phyloP scores from a whole-genome alignment of 2,329 filamentous ascomycete species.

The Cordyceps tenuipes region DNA sequence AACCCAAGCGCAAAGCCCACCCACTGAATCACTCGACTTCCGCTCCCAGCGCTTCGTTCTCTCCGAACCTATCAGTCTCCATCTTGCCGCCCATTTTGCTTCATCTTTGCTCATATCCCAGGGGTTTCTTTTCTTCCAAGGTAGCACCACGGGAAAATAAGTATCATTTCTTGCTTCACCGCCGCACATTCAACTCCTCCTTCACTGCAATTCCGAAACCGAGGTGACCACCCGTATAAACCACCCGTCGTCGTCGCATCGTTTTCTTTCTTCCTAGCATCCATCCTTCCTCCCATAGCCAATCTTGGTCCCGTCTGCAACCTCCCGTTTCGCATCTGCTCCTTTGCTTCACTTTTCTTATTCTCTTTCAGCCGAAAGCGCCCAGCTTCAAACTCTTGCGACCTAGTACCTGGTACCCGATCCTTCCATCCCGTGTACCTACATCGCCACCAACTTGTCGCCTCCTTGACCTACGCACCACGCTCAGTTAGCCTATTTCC shows the following conservation, averaged over 20 bases:
- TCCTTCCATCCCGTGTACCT: neutral
- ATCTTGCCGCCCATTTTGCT: neutral
- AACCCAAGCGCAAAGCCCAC: neutral
- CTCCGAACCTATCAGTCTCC: neutral
- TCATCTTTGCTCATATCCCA: neutral
- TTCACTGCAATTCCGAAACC: neutral
- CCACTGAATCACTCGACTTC: neutral
- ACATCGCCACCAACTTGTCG: neutral
- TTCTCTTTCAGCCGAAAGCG: neutral
- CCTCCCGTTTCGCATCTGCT: neutral
- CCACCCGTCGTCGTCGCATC: neutral
- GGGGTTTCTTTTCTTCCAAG: neutral
- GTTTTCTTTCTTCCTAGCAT: neutral
- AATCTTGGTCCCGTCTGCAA: neutral
- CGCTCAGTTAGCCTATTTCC: neutral
- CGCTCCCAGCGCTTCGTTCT: constrained; percentile 6
- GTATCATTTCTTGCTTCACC: neutral
- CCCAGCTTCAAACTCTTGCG: too few relatives aligned
- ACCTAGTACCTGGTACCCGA: too few relatives aligned
- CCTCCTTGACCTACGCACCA: too few relatives aligned
- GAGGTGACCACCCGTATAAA: neutral
- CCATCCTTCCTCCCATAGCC: neutral
- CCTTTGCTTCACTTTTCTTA: neutral
- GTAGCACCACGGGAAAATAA: too few relatives aligned
- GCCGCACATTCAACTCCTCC: too few relatives aligned